phyloP scores from a whole-genome alignment of 148 eudicot species.

The Suaeda aralocaspica region DNA sequence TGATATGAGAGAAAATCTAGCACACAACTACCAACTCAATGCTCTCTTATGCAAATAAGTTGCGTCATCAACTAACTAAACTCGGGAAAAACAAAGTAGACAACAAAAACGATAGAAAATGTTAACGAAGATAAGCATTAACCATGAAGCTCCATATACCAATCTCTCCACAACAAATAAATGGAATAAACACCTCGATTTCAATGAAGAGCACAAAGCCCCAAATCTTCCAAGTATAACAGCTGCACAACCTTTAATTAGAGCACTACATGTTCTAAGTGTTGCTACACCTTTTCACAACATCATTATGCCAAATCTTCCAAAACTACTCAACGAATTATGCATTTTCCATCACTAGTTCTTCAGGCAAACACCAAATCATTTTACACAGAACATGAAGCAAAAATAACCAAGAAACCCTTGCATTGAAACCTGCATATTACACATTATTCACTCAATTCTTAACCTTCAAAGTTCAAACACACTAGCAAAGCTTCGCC shows the following conservation, averaged over 20 bases:
- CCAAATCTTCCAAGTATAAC: not conserved
- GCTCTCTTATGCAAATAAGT: too few relatives aligned
- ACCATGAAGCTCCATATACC: not conserved
- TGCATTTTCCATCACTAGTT: not conserved
- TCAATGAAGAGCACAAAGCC: not conserved
- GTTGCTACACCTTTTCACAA: not conserved
- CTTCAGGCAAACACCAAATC: not conserved
- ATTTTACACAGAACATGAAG: too few relatives aligned
- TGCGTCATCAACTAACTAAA: too few relatives aligned
- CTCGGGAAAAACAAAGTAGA: too few relatives aligned
- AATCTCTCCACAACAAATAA: too few relatives aligned
- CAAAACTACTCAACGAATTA: not conserved
- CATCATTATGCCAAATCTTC: not conserved
- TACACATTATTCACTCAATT: not conserved
- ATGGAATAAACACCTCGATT: not conserved
- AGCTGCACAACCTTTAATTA: not conserved
- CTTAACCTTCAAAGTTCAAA: not conserved
- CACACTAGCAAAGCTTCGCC: not conserved
- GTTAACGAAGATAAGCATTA: not conserved
- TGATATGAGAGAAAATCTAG: too few relatives aligned
- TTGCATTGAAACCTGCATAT: not conserved
- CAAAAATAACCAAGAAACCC: too few relatives aligned
- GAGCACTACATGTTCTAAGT: not conserved
- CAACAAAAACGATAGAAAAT: not conserved
- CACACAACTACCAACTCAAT: too few relatives aligned